phyloP scores from a whole-genome alignment of 208 protist species.

The Crithidia expoeki region DNA sequence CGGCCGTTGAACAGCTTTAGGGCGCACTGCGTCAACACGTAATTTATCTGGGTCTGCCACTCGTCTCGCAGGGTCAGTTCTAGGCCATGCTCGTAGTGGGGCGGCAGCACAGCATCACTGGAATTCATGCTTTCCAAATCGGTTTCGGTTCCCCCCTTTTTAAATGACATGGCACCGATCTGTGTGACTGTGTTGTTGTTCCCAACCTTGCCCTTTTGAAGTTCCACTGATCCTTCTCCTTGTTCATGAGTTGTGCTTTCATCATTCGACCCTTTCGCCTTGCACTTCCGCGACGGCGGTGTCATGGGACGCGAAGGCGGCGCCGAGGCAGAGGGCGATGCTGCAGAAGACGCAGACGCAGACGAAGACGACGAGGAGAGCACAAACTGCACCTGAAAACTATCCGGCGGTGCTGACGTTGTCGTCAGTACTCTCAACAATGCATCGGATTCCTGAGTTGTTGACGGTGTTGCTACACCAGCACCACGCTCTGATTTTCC shows the following conservation, averaged over 20 bases:
- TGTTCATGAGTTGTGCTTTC: no score
- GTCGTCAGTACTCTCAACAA: slow-evolving; percentile 10
- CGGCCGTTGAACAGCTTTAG: slow-evolving; percentile 19
- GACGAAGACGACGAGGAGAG: slow-evolving; percentile 13
- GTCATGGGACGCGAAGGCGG: not conserved
- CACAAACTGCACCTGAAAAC: slow-evolving; percentile 32
- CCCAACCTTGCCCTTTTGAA: no score
- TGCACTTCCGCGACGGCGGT: not conserved
- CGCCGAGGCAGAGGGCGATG: slow-evolving; percentile 2
- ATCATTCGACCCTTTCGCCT: no score
- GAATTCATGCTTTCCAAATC: slow-evolving; percentile 17
- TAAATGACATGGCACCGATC: no score
- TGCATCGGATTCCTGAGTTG: slow-evolving; percentile 1
- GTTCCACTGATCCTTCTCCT: no score
- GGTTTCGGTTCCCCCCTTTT: not conserved
- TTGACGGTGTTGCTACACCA: not conserved
- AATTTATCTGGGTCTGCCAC: not conserved
- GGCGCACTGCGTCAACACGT: slow-evolving; percentile 10
- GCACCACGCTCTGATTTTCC: not conserved
- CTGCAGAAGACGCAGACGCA: not conserved
- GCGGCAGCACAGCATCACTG: not conserved
- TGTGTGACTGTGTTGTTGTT: no score
- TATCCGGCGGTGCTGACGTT: slow-evolving; percentile 11
- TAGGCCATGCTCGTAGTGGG: slow-evolving; percentile 13
- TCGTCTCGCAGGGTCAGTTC: slow-evolving; percentile 3